Evolutionary conservation across 805 yeast species (phyloP).

Genomic region (Wickerhamiella parazyma): DNA sequence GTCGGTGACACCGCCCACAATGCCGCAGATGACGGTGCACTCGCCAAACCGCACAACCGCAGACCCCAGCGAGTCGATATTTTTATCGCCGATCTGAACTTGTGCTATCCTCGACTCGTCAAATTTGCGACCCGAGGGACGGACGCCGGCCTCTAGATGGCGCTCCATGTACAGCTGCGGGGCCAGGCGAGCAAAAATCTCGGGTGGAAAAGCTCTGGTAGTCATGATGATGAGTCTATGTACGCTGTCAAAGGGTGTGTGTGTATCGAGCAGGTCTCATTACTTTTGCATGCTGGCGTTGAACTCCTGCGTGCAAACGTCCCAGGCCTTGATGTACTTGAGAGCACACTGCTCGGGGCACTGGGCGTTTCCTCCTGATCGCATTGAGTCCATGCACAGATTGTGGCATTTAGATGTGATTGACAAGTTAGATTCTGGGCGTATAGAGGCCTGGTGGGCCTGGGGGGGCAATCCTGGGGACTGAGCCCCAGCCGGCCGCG

Average conservation of each 20-base stretch:
- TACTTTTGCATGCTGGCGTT: background rate
- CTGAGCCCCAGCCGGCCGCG: too few species aligned
- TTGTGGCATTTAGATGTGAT: conserved; percentile 79
- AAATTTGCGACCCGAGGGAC: conserved; percentile 58
- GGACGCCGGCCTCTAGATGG: conserved; percentile 57
- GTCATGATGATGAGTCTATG: background rate
- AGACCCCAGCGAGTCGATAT: conserved; percentile 41
- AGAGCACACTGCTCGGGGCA: conserved; percentile 71
- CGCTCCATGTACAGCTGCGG: conserved; percentile 75
- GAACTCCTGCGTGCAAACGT: conserved; percentile 27
- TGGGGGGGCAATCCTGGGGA: too few species aligned
- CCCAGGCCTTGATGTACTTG: conserved; percentile 88
- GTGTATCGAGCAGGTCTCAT: background rate
- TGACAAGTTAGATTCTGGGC: conserved; percentile 27
- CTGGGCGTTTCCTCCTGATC: conserved; percentile 37
- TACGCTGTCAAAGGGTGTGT: background rate
- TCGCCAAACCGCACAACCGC: conserved; percentile 55
- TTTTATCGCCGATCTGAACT: conserved; percentile 21
- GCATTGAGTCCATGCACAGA: conserved; percentile 49
- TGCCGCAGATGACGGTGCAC: conserved; percentile 59
- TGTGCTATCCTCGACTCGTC: conserved; percentile 55
- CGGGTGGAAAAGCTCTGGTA: conserved; percentile 47
- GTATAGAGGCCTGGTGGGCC: background rate
- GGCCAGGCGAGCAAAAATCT: conserved; percentile 66
- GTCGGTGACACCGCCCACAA: conserved; percentile 48